Evolutionary conservation across 2,329 filamentous ascomycete genomes (phyloP).

Genomic region (Chaetomium sp.): DNA sequence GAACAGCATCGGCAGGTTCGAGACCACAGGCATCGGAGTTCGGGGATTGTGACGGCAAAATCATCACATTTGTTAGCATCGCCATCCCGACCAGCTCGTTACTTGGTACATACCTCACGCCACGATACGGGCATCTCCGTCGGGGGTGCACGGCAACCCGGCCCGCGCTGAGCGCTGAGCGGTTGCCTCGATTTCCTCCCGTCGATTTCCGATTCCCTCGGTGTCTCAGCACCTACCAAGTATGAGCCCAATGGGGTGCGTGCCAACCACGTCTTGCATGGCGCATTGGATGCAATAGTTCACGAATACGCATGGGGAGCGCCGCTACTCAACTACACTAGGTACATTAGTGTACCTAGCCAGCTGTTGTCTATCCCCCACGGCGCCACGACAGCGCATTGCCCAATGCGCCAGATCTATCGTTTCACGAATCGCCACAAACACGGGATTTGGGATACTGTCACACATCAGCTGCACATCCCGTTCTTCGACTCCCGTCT

Average conservation of each 20-base stretch:
- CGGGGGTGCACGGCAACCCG: background rate
- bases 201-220: too few relatives aligned
- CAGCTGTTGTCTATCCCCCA: background rate
- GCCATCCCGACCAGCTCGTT: background rate
- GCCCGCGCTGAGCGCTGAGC: too few relatives aligned
- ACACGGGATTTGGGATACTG: slow-evolving; percentile 3
- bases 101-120: background rate
- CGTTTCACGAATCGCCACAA: slow-evolving; percentile 23
- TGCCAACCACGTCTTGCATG: background rate
- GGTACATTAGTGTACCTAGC: too few relatives aligned
- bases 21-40: slow-evolving; percentile 1
- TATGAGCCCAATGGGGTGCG: background rate
- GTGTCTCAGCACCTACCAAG: too few relatives aligned
- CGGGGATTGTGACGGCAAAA: background rate
- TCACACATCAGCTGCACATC: background rate
- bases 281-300: background rate
- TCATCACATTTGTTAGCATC: background rate
- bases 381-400: slow-evolving; percentile 13
- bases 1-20: background rate
- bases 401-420: slow-evolving; percentile 18
- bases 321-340: too few relatives aligned
- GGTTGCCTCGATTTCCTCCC: background rate
- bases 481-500: background rate
- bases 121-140: too few relatives aligned
- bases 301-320: background rate